Evolutionary conservation across 139 green algal genomes (phyloP), one percentile per base, ranked within the genome.

Genomic region (Nannochloris sp.): DNA sequence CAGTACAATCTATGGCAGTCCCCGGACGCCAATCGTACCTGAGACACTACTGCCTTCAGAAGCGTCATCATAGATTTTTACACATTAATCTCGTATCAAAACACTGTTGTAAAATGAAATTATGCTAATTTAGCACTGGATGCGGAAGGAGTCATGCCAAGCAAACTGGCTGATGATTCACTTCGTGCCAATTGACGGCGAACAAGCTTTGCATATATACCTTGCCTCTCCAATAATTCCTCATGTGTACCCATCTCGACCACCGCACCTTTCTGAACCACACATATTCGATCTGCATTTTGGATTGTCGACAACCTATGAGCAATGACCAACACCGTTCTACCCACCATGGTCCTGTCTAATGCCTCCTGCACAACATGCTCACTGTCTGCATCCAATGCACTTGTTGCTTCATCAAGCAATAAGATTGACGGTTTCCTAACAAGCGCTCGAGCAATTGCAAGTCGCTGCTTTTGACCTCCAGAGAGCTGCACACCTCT

Each of bases 401-500:
- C 83, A 16, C 68, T 85, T 0, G 90, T 97, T 9, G 90, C 90
- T 66, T 97, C 90, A 68, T 98, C 92, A 48, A 98, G 74, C 37
- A 98, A 88, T 67, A 98, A 79, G 34, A 95, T 68, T 9, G 76
- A 48, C 44, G 89, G 87, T 40, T 82, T 62, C 25, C 83, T 75
- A 12, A 96, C 70, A 4, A 97, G 78, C 10, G 92, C 92, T 1
- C 92, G 67, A 1, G 92, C 91, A 34, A 97, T 95, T 34, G 90
- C 90, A 16, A 97, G 86, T n/a, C 90, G 81, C 78, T 97, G 90
- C 78, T 90, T 91, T 70, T 93, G 88, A 0, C 88, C 90, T 4
- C 91, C 91, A 8, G 56, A 82, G 16, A 97, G 64, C 62, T 81
- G 70, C 31, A 88, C 68, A 5, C 90, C 91, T 51, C 85, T 82